phyloP scores from a whole-genome alignment of 495 filamentous ascomycete genomes.

The Filosporella fistucella region DNA sequence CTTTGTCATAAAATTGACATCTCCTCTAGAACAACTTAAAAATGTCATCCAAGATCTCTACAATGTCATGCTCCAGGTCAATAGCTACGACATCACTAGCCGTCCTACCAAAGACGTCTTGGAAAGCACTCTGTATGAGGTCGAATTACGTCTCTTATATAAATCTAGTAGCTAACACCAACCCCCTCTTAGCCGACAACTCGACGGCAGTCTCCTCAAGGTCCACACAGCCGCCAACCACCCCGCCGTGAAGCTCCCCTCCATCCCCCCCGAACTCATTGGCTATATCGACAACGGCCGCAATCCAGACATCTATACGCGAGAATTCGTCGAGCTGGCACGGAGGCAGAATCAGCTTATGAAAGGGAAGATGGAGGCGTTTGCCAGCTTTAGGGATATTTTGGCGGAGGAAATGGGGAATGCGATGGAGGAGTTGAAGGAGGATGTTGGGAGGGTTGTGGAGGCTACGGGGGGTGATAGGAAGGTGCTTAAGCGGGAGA shows the following conservation, averaged over 20 bases:
- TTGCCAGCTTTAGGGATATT: constrained; percentile 73
- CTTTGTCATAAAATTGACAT: not conserved
- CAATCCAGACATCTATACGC: constrained; percentile 97
- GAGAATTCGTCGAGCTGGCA: constrained; percentile 92
- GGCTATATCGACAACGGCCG: constrained; percentile 88
- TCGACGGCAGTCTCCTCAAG: constrained; percentile 32
- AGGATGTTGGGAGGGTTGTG: constrained; percentile 62
- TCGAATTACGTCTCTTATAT: constrained; percentile 17
- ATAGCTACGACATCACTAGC: constrained; percentile 63
- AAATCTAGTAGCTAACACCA: constrained; percentile 7
- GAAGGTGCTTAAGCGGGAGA: not conserved
- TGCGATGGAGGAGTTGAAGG: constrained; percentile 71
- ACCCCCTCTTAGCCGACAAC: no score
- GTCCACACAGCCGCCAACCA: constrained; percentile 33
- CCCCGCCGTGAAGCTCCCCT: constrained; percentile 23
- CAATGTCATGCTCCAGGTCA: constrained; percentile 69
- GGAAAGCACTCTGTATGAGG: constrained; percentile 60
- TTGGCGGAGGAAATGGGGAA: constrained; percentile 74
- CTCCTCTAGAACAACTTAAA: constrained; percentile 53
- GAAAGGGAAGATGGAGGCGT: constrained; percentile 80
- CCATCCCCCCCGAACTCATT: constrained; percentile 83
- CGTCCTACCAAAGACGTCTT: constrained; percentile 51
- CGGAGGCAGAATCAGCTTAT: constrained; percentile 78
- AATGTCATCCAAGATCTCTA: constrained; percentile 83
- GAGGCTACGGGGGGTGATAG: constrained; percentile 27